Evolutionary conservation across 192 early-diverging fungal genomes (phyloP).

Genomic region (Backusella westeae): DNA sequence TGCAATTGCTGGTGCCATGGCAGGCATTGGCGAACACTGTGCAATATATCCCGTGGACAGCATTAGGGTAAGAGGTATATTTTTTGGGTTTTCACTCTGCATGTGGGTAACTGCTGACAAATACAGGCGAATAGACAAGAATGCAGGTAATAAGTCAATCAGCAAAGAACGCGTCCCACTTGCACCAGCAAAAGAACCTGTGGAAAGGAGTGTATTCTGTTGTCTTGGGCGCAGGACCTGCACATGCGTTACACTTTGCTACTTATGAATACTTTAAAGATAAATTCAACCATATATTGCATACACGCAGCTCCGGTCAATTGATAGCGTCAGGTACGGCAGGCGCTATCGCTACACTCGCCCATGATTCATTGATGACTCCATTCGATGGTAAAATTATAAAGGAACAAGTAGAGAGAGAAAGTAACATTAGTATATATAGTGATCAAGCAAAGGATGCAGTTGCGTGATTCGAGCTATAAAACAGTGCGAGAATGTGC

Average conservation of each 20-base stretch:
- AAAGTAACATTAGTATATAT: neutral
- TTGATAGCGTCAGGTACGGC: constrained; percentile 69
- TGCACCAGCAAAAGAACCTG: constrained; percentile 47
- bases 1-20: constrained; percentile 88
- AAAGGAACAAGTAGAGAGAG: neutral
- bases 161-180: constrained; percentile 62
- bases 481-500: constrained; percentile 72
- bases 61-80: constrained; percentile 72
- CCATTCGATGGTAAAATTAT: constrained; percentile 83
- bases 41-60: constrained; percentile 94
- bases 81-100: neutral
- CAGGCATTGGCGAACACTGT: constrained; percentile 95
- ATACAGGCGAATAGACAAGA: neutral
- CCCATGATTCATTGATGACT: constrained; percentile 90
- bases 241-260: constrained; percentile 94
- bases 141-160: constrained; percentile 6
- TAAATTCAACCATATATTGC: constrained; percentile 48
- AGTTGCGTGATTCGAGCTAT: constrained; percentile 75
- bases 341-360: constrained; percentile 84
- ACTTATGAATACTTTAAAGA: constrained; percentile 91
- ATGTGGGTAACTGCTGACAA: neutral
- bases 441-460: constrained; percentile 97
- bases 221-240: constrained; percentile 88
- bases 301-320: constrained; percentile 47
- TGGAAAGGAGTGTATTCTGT: constrained; percentile 94